Evolutionary conservation across 2,329 filamentous ascomycete species (phyloP), one percentile per base, ranked within the genome.

Genomic region (Ophiognomonia clavigignenti-juglandacearum): DNA sequence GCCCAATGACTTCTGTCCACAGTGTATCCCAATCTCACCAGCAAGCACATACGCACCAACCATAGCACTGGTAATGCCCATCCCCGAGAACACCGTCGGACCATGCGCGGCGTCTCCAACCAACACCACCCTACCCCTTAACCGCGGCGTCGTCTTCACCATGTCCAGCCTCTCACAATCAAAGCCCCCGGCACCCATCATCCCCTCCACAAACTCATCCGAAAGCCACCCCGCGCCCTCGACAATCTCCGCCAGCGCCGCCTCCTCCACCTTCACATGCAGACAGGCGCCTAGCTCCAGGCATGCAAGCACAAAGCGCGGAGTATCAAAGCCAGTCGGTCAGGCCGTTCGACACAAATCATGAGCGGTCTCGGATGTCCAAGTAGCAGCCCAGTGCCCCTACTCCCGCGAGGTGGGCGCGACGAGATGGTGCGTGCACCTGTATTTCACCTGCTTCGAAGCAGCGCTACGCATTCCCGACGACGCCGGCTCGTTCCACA

Each of bases 101-200:
- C 61, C 64, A 47, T 63, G 65, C 3, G 49, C 49, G 14, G 46
- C 46, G 10, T 49, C 49, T 8, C 49, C 46, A 0, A 52, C 31
- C 7, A 52, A 36, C 3, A 35, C 36, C n/a, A 48, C 40, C 7
- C 32, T 46, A 16, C 42, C 47, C 9, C 18, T 29, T 8, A 23
- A 45, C 49, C 49, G 49, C 3, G 53, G 43, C 2, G 60, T 51
- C 52, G 70, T 59, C 38, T 62, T 64, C 37, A 70, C 60, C 39
- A 69, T 64, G 6, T 60, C 64, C n/a, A 67, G 56, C 16, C 67
- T 62, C 24, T 70, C 63, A 48, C 65, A 67, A 55, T 74, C 75
- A 53, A 72, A 74, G 45, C 74, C 66, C 0, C 67, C 54, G 0
- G 64, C 56, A 1, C 55, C 57, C 23, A 62, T 55, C 66, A 75